Evolutionary conservation across 352 stramenopile species (phyloP), one percentile per base, ranked within the genome.

Genomic region (Elongisporangium undulatum): DNA sequence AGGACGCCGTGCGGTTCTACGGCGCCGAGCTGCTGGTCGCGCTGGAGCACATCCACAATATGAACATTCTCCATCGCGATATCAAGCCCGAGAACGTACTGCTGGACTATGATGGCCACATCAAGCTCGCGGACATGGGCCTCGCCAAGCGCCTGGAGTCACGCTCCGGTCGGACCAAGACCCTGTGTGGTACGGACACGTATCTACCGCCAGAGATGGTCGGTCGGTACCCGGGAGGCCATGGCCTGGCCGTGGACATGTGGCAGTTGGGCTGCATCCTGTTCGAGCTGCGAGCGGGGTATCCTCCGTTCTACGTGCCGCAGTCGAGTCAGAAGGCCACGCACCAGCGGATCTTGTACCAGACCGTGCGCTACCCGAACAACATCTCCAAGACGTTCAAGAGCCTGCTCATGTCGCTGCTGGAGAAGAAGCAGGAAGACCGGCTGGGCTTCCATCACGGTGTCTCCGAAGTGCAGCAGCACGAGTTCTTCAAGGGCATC

Each of bases 61-160:
- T 97, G 80, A 91, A 82, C 69, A 98, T 98, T 52, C 55, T 98
- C 65, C 94, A 98, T 66, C 84, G 92, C 29, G 92, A 98, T 65
- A 94, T 98, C 56, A 98, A 98, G 64, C 92, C 92, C 15, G 92
- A 98, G 66, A 98, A 98, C 55, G 85, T 98, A 19, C 64, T 97
- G 48, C 66, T 97, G 23, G 85, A 93, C 53, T 69, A 73, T 3
- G 91, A 98, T 41, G 90, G 89, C 0, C 88, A 97, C 68, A 90
- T 96, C 55, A 95, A 95, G 63, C 66, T 97, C 21, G 94, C 89
- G 1, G 92, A 97, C 52, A 96, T 97, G 85, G 94, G 94, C 0
- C 80, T 98, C 20, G 87, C 86, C 0, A 97, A 97, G 71, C 80
- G 87, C 0, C 69, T 97, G 41, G 85, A 93, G 9, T 82, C 81